These are phyloP conservation scores for Neurospora sp. DNA, from an alignment of 2,329 filamentous ascomycete species.

Conservation along the genomic window DNA sequence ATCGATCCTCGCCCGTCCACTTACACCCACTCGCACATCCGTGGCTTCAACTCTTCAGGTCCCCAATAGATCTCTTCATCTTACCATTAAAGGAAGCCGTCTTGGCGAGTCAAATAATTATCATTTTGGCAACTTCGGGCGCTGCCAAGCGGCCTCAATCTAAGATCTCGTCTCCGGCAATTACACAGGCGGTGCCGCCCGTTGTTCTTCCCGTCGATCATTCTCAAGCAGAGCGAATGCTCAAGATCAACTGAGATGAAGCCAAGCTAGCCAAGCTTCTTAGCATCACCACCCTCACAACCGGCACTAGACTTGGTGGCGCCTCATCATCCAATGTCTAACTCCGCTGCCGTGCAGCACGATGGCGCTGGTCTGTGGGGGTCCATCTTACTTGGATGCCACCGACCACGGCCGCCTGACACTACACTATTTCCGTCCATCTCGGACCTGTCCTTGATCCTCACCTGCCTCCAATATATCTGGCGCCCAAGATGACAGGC, in stretches of 20 bases:
- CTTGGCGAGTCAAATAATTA: background rate
- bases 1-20: background rate
- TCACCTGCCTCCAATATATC: background rate
- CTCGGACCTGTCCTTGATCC: background rate
- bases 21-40: background rate
- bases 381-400: background rate
- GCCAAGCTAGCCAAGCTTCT: background rate
- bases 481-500: background rate
- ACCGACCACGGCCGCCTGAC: background rate
- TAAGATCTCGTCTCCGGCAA: background rate
- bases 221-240: background rate
- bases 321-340: background rate
- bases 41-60: background rate
- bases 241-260: background rate
- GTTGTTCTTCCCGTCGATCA: background rate
- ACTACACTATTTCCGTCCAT: background rate
- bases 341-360: background rate
- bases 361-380: background rate
- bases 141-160: background rate
- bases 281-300: background rate
- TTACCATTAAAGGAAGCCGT: background rate
- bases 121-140: background rate
- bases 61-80: background rate
- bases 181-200: background rate
- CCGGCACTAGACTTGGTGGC: background rate